Conservation (phyloP, 805 yeast species). For the Yarrowia deformans region DNA sequence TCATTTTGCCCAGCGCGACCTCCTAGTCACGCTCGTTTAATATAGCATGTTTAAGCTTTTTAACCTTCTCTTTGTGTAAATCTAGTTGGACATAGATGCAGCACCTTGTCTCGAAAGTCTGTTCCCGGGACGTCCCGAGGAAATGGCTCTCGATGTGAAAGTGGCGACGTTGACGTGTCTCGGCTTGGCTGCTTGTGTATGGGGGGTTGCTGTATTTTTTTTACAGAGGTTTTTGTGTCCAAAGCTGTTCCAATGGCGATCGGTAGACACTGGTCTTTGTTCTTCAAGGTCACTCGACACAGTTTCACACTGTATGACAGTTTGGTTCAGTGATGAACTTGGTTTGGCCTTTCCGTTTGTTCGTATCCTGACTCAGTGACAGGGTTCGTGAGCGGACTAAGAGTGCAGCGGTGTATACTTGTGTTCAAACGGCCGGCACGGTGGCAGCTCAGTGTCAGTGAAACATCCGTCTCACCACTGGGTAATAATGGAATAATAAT, state of each 20-base stretch:
- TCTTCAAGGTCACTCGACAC: no score
- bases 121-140: conserved; percentile 27
- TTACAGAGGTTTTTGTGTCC: not conserved
- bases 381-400: no score
- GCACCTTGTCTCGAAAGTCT: conserved; percentile 31
- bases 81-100: not conserved
- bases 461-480: no score
- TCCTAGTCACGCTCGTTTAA: conserved; percentile 32
- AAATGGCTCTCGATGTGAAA: not conserved
- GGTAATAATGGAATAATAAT: no score
- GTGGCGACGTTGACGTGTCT: not conserved
- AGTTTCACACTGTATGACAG: no score
- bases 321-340: no score
- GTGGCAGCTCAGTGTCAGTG: no score
- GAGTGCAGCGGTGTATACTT: not conserved
- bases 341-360: not conserved
- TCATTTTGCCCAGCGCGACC: not conserved
- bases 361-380: conserved; percentile 5
- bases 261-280: not conserved
- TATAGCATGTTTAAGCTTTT: conserved; percentile 9
- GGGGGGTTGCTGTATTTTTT: not conserved
- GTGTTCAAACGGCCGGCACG: not conserved
- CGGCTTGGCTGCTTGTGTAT: not conserved
- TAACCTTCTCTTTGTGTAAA: not conserved
- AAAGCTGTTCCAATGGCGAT: no score